Evolutionary conservation across 257 asterid genomes (phyloP), one percentile per base, ranked within the genome.

Genomic region (Orobanche coerulescens): DNA sequence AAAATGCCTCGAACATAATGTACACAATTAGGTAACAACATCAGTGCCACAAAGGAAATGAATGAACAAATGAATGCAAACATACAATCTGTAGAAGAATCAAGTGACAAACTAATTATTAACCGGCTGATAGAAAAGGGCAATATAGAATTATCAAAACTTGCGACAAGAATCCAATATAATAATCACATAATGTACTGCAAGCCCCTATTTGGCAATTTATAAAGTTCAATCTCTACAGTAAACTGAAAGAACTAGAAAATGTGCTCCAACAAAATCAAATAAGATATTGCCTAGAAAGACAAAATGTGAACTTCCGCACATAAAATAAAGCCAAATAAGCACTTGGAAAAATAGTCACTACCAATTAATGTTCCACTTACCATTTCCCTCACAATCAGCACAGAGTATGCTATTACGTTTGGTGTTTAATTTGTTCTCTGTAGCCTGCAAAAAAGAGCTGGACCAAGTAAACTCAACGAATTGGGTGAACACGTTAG

Each of bases 331-430:
- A 43, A 19, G 34, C 9, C 14, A 51, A 19, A 57, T 2, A 19
- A 19, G 36, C 48, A 57, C 4, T 34, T 37, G n/a, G n/a, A n/a
- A 8, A 18, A 42, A 55, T 18, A 42, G 15, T 19, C 36, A 13
- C 23, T 61, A 5, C 49, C 25, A 15, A 26, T n/a, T 9, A 18
- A 34, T 33, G 30, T 9, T 49, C 33, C 33, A 78, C 76, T 65
- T 60, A 81, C 88, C 88, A 43, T 78, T 52, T 33, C 88, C 84
- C 40, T 81, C 82, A 66, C 88, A 81, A 12, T 78, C 80, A 20
- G 31, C 7, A 64, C 87, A 81, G 53, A 81, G 57, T 39, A 81
- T 18, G 82, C 81, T 81, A 39, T 44, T 71, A 13, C 16, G 1
- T 68, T 76, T 81, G 62, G 68, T 16, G 44, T 10, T 28, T 19